These are phyloP conservation scores for Geopyxis carbonaria DNA, from an alignment of 495 filamentous ascomycete genomes.

Conservation along the genomic window DNA sequence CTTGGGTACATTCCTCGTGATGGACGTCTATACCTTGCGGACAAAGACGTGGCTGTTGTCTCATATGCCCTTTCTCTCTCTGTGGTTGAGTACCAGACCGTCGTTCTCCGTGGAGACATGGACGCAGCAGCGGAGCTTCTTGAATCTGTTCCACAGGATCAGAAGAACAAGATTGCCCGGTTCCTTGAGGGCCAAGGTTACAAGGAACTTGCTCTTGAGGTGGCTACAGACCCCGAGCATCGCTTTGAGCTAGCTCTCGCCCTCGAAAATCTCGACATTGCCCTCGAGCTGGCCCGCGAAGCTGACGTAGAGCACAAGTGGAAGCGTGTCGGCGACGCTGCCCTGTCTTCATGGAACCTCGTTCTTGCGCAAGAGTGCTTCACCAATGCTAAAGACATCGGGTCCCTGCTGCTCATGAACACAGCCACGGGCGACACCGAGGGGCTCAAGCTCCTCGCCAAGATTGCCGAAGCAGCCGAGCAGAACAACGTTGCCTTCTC, in stretches of 20 bases:
- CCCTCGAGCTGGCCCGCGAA: constrained; percentile 63
- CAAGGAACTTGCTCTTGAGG: constrained; percentile 84
- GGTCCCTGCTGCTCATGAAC: constrained; percentile 72
- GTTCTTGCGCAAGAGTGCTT: constrained; percentile 85
- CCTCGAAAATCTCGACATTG: constrained; percentile 67
- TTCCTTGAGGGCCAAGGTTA: constrained; percentile 97
- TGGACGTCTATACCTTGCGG: constrained; percentile 76
- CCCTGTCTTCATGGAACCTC: constrained; percentile 72
- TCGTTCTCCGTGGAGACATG: constrained; percentile 89
- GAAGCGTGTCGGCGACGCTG: constrained; percentile 89
- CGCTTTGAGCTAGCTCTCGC: constrained; percentile 84
- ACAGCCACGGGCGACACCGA: constrained; percentile 59
- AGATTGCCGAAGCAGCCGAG: constrained; percentile 55
- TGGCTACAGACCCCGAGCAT: constrained; percentile 92
- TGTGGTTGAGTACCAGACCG: constrained; percentile 94
- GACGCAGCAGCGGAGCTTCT: constrained; percentile 78
- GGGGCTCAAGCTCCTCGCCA: constrained; percentile 52
- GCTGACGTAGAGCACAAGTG: constrained; percentile 89
- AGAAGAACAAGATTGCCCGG: constrained; percentile 92
- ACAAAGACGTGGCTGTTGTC: constrained; percentile 83
- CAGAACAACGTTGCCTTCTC: constrained; percentile 85
- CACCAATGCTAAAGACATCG: constrained; percentile 68
- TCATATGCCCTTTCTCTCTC: constrained; percentile 82
- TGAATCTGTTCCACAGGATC: constrained; percentile 61
- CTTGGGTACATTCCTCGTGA: constrained; percentile 91